Evolutionary conservation across 2,329 filamentous ascomycete genomes (phyloP).

Genomic region (Fusarium metavorans): DNA sequence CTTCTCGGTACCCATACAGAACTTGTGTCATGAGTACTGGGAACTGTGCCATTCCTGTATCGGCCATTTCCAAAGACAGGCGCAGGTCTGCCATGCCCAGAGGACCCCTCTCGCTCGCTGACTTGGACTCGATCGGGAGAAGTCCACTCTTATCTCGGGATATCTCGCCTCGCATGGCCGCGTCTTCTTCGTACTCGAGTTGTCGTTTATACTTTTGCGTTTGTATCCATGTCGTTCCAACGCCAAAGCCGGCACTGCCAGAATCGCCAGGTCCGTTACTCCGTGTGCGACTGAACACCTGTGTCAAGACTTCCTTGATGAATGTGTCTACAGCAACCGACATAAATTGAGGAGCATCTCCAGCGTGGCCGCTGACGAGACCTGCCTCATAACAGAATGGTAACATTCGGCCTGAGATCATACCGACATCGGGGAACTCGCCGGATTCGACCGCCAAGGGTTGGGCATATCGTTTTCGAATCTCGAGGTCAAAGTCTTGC

Average conservation of each 20-base stretch:
- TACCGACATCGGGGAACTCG: slow-evolving; percentile 75
- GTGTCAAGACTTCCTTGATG: slow-evolving; percentile 74
- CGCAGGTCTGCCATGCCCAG: slow-evolving; percentile 83
- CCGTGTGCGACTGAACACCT: slow-evolving; percentile 72
- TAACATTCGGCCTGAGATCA: slow-evolving; percentile 74
- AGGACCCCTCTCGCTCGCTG: slow-evolving; percentile 76
- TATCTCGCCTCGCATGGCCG: slow-evolving; percentile 78
- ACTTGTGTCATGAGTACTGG: slow-evolving; percentile 80
- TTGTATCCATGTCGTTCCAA: slow-evolving; percentile 78
- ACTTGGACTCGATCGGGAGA: slow-evolving; percentile 83
- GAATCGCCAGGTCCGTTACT: slow-evolving; percentile 74
- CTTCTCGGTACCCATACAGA: slow-evolving; percentile 78
- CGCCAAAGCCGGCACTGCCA: slow-evolving; percentile 71
- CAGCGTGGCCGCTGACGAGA: slow-evolving; percentile 67
- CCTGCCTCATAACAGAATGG: slow-evolving; percentile 77
- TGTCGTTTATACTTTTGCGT: slow-evolving; percentile 83
- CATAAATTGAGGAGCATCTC: slow-evolving; percentile 73
- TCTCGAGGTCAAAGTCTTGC: slow-evolving; percentile 74
- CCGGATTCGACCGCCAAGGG: slow-evolving; percentile 75
- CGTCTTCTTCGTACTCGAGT: slow-evolving; percentile 80
- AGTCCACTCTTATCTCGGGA: slow-evolving; percentile 80
- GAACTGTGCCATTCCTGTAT: slow-evolving; percentile 81
- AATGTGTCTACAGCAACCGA: slow-evolving; percentile 75
- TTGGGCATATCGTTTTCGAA: slow-evolving; percentile 73
- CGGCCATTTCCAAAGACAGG: slow-evolving; percentile 80